These are phyloP conservation scores for Daedaleopsis nitida DNA, from an alignment of 768 basidiomycete species.

Conservation along the genomic window DNA sequence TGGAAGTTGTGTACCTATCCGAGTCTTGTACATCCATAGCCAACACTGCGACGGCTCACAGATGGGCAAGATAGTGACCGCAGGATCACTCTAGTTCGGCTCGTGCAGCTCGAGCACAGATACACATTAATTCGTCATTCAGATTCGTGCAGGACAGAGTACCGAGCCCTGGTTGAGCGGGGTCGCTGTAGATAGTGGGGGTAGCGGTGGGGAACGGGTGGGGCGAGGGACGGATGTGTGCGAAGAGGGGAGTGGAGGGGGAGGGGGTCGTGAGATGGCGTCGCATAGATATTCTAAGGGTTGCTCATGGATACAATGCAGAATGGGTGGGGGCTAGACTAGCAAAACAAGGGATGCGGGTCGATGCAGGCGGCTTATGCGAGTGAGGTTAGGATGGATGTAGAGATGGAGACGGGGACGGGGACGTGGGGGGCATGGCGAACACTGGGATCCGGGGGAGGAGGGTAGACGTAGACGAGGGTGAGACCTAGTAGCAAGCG, in stretches of 20 bases:
- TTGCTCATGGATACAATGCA: slow-evolving; percentile 9
- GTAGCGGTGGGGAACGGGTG: too few relatives aligned
- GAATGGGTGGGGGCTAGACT: neutral
- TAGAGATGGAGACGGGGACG: neutral
- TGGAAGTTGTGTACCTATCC: too few relatives aligned
- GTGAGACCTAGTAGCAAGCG: neutral
- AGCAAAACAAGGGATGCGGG: slow-evolving; percentile 1
- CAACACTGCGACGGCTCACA: too few relatives aligned
- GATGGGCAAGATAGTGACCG: too few relatives aligned
- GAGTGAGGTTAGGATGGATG: neutral
- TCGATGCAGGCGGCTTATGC: neutral
- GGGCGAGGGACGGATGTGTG: neutral
- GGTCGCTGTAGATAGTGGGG: too few relatives aligned
- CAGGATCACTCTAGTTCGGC: too few relatives aligned
- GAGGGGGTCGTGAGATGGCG: neutral
- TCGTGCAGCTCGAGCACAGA: neutral
- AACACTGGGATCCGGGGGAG: neutral
- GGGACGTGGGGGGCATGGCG: neutral
- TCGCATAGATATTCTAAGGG: slow-evolving; percentile 1
- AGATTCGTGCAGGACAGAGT: neutral
- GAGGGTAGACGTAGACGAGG: neutral
- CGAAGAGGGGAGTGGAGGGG: neutral
- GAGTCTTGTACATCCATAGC: too few relatives aligned
- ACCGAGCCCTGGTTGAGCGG: too few relatives aligned
- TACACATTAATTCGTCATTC: neutral